Evolutionary conservation across 2,329 filamentous ascomycete species (phyloP).

Genomic region (Diaporthe longicolla): DNA sequence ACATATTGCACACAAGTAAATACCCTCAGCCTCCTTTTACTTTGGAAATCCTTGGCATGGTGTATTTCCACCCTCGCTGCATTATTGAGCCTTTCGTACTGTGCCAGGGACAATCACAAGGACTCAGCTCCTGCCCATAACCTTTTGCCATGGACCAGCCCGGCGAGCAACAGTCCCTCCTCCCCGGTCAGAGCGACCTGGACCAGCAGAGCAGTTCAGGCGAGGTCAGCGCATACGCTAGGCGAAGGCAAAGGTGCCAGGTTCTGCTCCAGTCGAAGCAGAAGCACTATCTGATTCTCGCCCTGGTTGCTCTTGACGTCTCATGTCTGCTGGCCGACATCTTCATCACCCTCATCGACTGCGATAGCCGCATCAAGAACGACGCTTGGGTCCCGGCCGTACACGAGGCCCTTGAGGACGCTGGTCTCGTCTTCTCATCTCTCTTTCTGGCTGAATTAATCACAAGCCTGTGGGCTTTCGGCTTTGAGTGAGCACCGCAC

Average conservation of each 20-base stretch:
- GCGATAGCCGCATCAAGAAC: constrained; percentile 57
- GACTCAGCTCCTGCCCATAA: not conserved
- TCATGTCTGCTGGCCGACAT: constrained; percentile 61
- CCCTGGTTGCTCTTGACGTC: constrained; percentile 62
- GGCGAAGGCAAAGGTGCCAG: constrained; percentile 26
- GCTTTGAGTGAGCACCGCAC: constrained; percentile 63
- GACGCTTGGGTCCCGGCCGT: constrained; percentile 59
- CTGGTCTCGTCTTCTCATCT: constrained; percentile 72
- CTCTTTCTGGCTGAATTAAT: constrained; percentile 76
- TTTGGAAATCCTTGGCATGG: not conserved
- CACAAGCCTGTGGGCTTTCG: constrained; percentile 73
- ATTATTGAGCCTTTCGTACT: not conserved
- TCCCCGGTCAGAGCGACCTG: constrained; percentile 12
- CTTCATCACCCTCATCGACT: constrained; percentile 63
- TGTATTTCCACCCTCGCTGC: not conserved
- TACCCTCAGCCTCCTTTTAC: not conserved
- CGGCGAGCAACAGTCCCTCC: constrained; percentile 40
- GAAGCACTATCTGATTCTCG: constrained; percentile 62
- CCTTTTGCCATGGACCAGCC: constrained; percentile 34
- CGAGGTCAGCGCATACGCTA: constrained; percentile 31
- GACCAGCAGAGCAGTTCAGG: constrained; percentile 25
- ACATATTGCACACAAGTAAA: not conserved
- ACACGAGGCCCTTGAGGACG: constrained; percentile 59
- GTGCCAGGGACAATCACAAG: not conserved
- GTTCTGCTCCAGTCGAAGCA: constrained; percentile 45